Evolutionary conservation across 1,284 basidiomycete genomes (phyloP).

Genomic region (Peniophora sp.): DNA sequence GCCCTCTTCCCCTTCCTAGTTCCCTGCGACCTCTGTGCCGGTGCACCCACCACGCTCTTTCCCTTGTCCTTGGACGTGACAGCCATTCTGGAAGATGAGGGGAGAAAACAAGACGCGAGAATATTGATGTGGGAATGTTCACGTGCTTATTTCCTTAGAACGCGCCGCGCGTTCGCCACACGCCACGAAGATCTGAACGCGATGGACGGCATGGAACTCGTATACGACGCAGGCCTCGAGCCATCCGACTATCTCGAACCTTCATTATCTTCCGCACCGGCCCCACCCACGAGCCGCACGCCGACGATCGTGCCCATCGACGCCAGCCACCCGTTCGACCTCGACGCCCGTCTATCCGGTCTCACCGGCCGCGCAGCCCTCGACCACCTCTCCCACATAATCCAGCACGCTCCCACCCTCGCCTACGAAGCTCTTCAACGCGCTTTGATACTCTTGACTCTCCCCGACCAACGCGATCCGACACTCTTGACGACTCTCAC

Average conservation of each 20-base stretch:
- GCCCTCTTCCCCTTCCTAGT: constrained; percentile 86
- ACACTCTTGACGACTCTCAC: constrained; percentile 48
- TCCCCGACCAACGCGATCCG: constrained; percentile 44
- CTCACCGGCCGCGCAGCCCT: constrained; percentile 63
- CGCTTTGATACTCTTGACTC: constrained; percentile 53
- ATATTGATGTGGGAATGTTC: too few species aligned
- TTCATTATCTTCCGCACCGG: too few species aligned
- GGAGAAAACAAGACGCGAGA: too few species aligned
- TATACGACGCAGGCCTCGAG: too few species aligned
- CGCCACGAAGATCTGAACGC: background rate
- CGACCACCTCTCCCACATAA: constrained; percentile 62
- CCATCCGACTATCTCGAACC: too few species aligned
- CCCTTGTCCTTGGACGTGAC: background rate
- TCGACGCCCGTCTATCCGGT: constrained; percentile 60
- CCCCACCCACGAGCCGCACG: background rate
- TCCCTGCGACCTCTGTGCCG: constrained; percentile 62
- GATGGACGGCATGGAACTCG: background rate
- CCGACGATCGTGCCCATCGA: constrained; percentile 41
- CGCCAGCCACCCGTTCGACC: constrained; percentile 72
- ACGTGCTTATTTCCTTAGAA: too few species aligned
- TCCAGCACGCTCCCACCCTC: constrained; percentile 52
- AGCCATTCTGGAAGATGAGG: background rate
- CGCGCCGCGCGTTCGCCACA: too few species aligned
- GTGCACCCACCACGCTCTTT: constrained; percentile 37
- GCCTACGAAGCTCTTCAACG: constrained; percentile 62